These are phyloP conservation scores for Kingdonia uniflora DNA, from an alignment of 164 flowering plant genomes.

Conservation along the genomic window DNA sequence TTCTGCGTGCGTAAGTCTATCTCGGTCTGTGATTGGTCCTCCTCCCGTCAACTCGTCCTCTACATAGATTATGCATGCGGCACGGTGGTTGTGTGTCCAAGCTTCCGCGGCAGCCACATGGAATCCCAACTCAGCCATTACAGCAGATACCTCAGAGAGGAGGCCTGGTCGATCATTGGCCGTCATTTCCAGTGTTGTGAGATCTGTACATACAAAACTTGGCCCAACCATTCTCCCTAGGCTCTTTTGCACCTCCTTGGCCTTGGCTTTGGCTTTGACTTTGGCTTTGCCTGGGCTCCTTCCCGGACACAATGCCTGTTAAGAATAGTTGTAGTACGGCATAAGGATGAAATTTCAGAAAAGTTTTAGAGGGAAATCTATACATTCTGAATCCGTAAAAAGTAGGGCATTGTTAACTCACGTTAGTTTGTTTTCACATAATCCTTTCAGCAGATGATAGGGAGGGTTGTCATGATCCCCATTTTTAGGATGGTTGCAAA, in stretches of 20 bases:
- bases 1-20: conserved; percentile 33
- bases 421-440: too few species aligned
- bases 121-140: conserved; percentile 49
- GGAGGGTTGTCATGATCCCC: too few species aligned
- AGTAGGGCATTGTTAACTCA: too few species aligned
- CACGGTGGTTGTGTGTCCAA: conserved; percentile 73
- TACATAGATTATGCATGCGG: conserved; percentile 60
- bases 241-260: conserved; percentile 13
- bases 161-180: conserved; percentile 62
- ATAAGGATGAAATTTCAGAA: too few species aligned
- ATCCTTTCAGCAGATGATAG: too few species aligned
- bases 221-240: conserved; percentile 25
- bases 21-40: conserved; percentile 33
- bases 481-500: too few species aligned
- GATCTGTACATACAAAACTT: conserved; percentile 21
- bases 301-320: conserved; percentile 52
- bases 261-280: not conserved
- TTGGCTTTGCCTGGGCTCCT: conserved; percentile 16
- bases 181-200: conserved; percentile 65
- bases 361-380: too few species aligned
- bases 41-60: conserved; percentile 30
- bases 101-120: conserved; percentile 55
- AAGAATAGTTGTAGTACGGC: not conserved
- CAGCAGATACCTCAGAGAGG: conserved; percentile 71
- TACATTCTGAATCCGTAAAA: too few species aligned